These are phyloP conservation scores for Vitis rupestris DNA, from an alignment of 164 flowering plant species.

Conservation along the genomic window DNA sequence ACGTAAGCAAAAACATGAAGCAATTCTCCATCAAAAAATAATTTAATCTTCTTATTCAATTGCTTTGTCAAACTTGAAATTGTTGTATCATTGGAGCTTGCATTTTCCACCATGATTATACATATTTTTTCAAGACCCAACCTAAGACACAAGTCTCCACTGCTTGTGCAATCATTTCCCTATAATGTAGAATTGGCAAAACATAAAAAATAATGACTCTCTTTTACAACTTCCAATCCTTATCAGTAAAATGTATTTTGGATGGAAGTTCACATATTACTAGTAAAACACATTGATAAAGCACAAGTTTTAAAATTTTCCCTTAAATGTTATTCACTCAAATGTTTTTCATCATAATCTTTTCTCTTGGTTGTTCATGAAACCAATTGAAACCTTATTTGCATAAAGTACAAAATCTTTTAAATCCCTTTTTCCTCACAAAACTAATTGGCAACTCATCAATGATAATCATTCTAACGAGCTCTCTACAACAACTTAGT, in stretches of 20 bases:
- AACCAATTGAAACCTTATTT: no score
- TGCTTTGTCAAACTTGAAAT: neutral
- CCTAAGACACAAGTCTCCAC: conserved; percentile 1
- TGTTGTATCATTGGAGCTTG: conserved; percentile 11
- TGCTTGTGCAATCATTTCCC: neutral
- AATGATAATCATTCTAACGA: no score
- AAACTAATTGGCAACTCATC: no score
- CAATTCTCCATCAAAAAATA: neutral
- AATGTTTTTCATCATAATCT: no score
- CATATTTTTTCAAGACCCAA: conserved; percentile 5
- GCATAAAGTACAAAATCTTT: no score
- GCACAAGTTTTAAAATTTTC: no score
- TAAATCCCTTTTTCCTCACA: no score
- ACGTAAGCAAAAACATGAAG: conserved; percentile 11
- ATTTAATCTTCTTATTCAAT: neutral
- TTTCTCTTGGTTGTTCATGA: no score
- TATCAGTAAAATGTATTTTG: conserved; percentile 12
- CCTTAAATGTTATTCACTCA: no score
- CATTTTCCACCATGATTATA: conserved; percentile 13
- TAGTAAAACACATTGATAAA: neutral
- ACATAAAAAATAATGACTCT: neutral
- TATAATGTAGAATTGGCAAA: neutral
- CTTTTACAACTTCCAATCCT: no score
- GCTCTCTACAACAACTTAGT: no score
- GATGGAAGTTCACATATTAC: conserved; percentile 6